Evolutionary conservation across 2,329 filamentous ascomycete species (phyloP), one percentile per base, ranked within the genome.

Genomic region (Colletotrichum sp.): DNA sequence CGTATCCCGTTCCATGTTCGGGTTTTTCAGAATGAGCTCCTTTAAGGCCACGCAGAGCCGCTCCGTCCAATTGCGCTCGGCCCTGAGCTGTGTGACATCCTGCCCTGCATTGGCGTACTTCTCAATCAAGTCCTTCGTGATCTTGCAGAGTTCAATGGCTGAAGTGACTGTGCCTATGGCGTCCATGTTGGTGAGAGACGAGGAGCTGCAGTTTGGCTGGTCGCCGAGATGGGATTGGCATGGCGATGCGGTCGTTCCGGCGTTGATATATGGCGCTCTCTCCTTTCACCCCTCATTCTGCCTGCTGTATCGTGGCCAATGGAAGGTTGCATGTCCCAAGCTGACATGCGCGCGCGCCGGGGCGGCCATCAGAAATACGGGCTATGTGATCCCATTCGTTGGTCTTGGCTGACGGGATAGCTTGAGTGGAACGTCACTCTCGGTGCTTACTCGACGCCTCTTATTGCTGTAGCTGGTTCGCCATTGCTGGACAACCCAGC

Each of bases 61-160:
- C 26, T 24, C 55, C 16, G 73, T 69, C 69, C 9, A 63, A 7
- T 68, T 30, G 63, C 73, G 69, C 26, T 76, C 70, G 5, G 10
- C 8, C 16, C 28, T 63, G 21, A 74, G 59, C 8, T 68, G 63
- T 8, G n/a, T 28, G 5, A 76, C 71, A 30, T 32, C 57, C 57
- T 57, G 44, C 28, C 70, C 70, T 3, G 64, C 70, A 8, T 73
- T 65, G 21, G 68, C 63, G 63, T 24, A 76, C 65, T n/a, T 74
- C 10, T 74, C 69, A 16, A 66, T 18, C 9, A 69, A 57, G 18
- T 26, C 57, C 26, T 69, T 60, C 15, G 49, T 34, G 8, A 69
- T 24, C 18, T 6, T 26, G 57, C 55, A 76, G 28, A 76, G 73
- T 8, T 76, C 73, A 16, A 76, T 21, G 4, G n/a, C 69, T 7